These are phyloP conservation scores for Capsella rubella DNA, from an alignment of 441 rosid species.

Conservation along the genomic window DNA sequence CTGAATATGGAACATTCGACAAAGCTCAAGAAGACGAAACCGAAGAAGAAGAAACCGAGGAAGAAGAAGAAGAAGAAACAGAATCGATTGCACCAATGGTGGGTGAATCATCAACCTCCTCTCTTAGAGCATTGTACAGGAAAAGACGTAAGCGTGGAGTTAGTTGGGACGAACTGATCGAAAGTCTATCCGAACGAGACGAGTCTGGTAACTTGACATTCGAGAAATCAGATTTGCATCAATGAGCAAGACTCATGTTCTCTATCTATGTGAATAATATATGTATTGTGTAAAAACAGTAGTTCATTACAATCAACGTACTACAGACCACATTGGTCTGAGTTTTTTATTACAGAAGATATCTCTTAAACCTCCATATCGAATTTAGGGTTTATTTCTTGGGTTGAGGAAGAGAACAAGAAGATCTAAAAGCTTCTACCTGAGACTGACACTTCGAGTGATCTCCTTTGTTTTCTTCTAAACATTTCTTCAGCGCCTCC, in stretches of 20 bases:
- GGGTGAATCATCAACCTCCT: constrained; percentile 40
- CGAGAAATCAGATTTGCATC: constrained; percentile 52
- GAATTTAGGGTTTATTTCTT: constrained; percentile 34
- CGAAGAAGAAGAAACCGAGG: constrained; percentile 40
- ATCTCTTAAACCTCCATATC: not conserved
- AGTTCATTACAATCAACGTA: constrained; percentile 27
- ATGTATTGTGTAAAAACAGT: not conserved
- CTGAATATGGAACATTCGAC: constrained; percentile 82
- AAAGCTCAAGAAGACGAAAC: constrained; percentile 51
- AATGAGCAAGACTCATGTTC: constrained; percentile 32
- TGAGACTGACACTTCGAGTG: constrained; percentile 72
- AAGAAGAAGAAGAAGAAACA: constrained; percentile 27
- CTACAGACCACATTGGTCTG: constrained; percentile 46
- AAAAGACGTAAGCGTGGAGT: constrained; percentile 47
- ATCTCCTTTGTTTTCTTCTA: constrained; percentile 86
- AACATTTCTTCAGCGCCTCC: constrained; percentile 85
- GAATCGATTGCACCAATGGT: constrained; percentile 29
- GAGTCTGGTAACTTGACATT: constrained; percentile 65
- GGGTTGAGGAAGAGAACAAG: constrained; percentile 71
- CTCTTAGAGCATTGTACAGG: constrained; percentile 48
- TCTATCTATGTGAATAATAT: constrained; percentile 5
- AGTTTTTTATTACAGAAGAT: constrained; percentile 40
- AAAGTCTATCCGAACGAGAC: constrained; percentile 74
- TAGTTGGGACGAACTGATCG: constrained; percentile 81
- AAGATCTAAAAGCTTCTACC: constrained; percentile 81